Conservation (phyloP, 345 rosid species). For the Eutrema japonicum region DNA sequence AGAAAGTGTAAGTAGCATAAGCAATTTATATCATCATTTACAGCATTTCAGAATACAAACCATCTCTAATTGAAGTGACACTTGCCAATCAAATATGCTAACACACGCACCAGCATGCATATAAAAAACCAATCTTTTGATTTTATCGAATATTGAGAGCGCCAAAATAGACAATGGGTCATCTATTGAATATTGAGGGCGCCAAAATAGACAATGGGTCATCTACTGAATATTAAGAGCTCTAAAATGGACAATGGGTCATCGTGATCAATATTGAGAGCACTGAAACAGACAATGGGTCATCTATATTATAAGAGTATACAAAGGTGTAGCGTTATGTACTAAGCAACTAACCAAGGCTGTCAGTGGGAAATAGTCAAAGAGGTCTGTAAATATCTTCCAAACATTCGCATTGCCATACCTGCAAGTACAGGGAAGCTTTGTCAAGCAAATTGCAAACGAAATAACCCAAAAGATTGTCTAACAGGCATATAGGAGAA, state of each 20-base stretch:
- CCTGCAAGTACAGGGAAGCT: constrained; percentile 54
- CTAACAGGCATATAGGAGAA: constrained; percentile 6
- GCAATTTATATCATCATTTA: not conserved
- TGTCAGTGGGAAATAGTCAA: constrained; percentile 97
- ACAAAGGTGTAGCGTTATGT: not conserved
- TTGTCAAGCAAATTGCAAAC: constrained; percentile 22
- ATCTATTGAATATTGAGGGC: not conserved
- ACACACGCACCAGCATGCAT: not conserved
- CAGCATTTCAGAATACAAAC: constrained; percentile 3
- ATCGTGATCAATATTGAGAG: not conserved
- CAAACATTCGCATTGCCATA: constrained; percentile 98
- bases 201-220: constrained; percentile 1
- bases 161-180: constrained; percentile 1
- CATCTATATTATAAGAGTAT: constrained; percentile 6
- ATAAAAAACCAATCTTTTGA: not conserved
- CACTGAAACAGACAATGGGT: not conserved
- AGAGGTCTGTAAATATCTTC: constrained; percentile 97
- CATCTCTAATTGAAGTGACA: constrained; percentile 6
- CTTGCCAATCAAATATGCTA: constrained; percentile 4
- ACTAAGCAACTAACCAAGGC: constrained; percentile 77
- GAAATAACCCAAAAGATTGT: not conserved
- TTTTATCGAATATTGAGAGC: not conserved
- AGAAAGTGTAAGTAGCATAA: constrained; percentile 7
- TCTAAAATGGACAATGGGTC: not conserved
- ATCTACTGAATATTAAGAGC: not conserved